Conservation (phyloP, 768 basidiomycete genomes). For the Dentipellis sp. region DNA sequence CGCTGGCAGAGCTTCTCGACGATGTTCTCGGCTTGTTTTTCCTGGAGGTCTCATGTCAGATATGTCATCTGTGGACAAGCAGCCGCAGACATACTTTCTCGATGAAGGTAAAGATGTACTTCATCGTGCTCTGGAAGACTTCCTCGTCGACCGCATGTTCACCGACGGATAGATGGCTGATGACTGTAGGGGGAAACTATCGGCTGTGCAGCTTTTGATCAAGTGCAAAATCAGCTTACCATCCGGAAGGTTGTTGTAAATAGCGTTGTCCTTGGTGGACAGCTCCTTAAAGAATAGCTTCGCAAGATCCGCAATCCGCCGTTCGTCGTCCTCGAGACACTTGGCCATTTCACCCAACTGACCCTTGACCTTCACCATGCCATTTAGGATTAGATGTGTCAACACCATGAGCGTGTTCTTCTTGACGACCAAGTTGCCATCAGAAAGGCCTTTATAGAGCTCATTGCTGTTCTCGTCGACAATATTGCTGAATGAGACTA, state of each 20-base stretch:
- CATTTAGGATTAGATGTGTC: constrained; percentile 92
- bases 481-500: constrained; percentile 95
- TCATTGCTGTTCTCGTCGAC: constrained; percentile 96
- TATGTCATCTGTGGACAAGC: not conserved
- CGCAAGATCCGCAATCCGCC: constrained; percentile 85
- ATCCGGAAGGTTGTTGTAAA: constrained; percentile 97
- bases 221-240: constrained; percentile 34
- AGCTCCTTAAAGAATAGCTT: constrained; percentile 96
- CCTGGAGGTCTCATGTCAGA: constrained; percentile 28
- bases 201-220: not conserved
- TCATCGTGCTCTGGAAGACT: constrained; percentile 85
- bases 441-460: constrained; percentile 88
- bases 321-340: constrained; percentile 88
- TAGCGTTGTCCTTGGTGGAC: constrained; percentile 96
- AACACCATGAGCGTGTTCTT: constrained; percentile 99
- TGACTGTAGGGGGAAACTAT: constrained; percentile 42
- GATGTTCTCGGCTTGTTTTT: constrained; percentile 96
- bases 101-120: constrained; percentile 92
- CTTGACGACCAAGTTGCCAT: constrained; percentile 83
- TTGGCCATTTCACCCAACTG: constrained; percentile 99
- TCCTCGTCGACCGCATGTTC: constrained; percentile 90
- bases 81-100: constrained; percentile 61
- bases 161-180: constrained; percentile 89
- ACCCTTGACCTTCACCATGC: constrained; percentile 99
- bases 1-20: constrained; percentile 97